Conservation (phyloP, 805 yeast species). For the Hanseniaspora occidentalis region DNA sequence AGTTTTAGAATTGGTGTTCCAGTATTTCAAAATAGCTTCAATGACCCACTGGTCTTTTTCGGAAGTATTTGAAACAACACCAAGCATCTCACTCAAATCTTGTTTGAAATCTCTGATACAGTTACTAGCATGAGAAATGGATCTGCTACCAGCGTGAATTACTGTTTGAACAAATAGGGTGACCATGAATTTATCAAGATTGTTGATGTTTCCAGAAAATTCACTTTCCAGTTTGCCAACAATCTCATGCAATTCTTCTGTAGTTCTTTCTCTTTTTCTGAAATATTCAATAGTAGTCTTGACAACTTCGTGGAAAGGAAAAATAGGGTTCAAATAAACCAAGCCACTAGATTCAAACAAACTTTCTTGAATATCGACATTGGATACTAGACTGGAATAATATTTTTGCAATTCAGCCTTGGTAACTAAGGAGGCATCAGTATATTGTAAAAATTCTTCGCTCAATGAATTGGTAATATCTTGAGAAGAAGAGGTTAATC, state of each 20-base stretch:
- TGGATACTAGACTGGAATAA: slow-evolving; percentile 23
- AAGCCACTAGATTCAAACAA: slow-evolving; percentile 2
- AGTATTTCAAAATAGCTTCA: slow-evolving; percentile 44
- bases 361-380: slow-evolving; percentile 11
- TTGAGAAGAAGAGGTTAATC: slow-evolving; percentile 57
- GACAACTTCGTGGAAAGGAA: slow-evolving; percentile 27
- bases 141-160: slow-evolving; percentile 77
- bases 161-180: slow-evolving; percentile 57
- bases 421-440: slow-evolving; percentile 28
- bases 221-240: slow-evolving; percentile 22
- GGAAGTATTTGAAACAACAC: slow-evolving; percentile 18
- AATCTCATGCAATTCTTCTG: slow-evolving; percentile 20
- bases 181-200: slow-evolving; percentile 35
- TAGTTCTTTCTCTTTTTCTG: slow-evolving; percentile 23
- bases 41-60: slow-evolving; percentile 34
- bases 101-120: slow-evolving; percentile 32
- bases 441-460: slow-evolving; percentile 35
- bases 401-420: slow-evolving; percentile 25
- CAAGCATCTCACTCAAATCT: slow-evolving; percentile 25
- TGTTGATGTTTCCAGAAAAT: slow-evolving; percentile 20
- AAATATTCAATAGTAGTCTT: slow-evolving; percentile 27
- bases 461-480: slow-evolving; percentile 65
- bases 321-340: slow-evolving; percentile 26
- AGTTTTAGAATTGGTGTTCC: slow-evolving; percentile 55
- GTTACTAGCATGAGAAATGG: slow-evolving; percentile 63